Percentiles rank a stretch among this genome's conserved stretches.
phyloP scores from a whole-genome alignment of 805 yeast species.

The Myxozyma lipomycoides region DNA sequence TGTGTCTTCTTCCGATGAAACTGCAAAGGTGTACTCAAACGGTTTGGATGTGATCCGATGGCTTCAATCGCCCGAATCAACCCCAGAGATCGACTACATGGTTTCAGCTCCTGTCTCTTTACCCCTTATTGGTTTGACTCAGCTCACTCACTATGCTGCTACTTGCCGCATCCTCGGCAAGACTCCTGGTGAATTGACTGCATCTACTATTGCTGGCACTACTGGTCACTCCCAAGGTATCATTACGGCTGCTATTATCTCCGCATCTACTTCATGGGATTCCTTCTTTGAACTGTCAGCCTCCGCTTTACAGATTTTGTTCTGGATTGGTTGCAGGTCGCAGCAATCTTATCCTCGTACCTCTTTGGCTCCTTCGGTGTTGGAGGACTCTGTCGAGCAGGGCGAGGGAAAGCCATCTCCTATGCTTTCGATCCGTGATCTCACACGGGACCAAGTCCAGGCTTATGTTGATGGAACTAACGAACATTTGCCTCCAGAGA shows the following conservation, averaged over 20 bases:
- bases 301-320: conserved; percentile 78
- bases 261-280: conserved; percentile 79
- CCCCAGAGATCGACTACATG: conserved; percentile 86
- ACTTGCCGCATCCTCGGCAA: conserved; percentile 79
- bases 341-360: conserved; percentile 88
- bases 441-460: conserved; percentile 75
- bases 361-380: conserved; percentile 86
- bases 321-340: conserved; percentile 91
- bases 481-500: conserved; percentile 85
- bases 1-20: conserved; percentile 59
- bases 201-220: conserved; percentile 33
- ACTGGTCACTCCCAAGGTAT: conserved; percentile 52
- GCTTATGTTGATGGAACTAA: conserved; percentile 78
- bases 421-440: conserved; percentile 91
- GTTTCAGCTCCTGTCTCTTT: conserved; percentile 90
- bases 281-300: conserved; percentile 66
- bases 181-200: conserved; percentile 75
- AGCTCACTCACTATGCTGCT: conserved; percentile 86
- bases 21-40: conserved; percentile 85
- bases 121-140: conserved; percentile 96
- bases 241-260: conserved; percentile 87
- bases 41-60: conserved; percentile 73
- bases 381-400: conserved; percentile 85
- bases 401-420: conserved; percentile 98
- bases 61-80: conserved; percentile 78